A percentile compares a stretch with the other conserved stretches of the same genome.
These are phyloP conservation scores for Sclerotinia borealis DNA, from an alignment of 2,329 filamentous ascomycete species.

Conservation along the genomic window DNA sequence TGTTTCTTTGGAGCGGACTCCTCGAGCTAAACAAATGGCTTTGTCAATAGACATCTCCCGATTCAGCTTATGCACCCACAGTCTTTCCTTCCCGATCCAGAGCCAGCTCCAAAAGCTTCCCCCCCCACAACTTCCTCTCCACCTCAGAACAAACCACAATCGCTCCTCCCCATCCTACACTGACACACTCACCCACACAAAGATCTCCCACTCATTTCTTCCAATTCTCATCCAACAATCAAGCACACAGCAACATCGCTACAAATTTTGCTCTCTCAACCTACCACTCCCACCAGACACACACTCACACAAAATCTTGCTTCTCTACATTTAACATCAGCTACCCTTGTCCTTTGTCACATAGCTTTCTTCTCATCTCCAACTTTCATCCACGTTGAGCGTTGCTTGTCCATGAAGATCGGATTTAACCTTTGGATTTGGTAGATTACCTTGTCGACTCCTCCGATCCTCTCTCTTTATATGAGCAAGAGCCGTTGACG, in stretches of 20 bases:
- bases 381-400: background rate
- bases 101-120: background rate
- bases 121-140: background rate
- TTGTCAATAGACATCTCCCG: background rate
- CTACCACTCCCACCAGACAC: background rate
- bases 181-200: background rate
- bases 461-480: background rate
- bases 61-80: background rate
- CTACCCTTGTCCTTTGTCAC: background rate
- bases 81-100: background rate
- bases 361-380: background rate
- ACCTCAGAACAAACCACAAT: background rate
- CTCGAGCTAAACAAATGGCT: background rate
- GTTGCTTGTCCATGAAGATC: background rate
- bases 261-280: constrained; percentile 12
- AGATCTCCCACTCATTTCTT: background rate
- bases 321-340: constrained; percentile 1
- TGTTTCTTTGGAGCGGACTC: background rate
- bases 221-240: background rate
- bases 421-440: background rate
- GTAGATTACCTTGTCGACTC: background rate
- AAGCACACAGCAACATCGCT: constrained; percentile 13
- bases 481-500: background rate
- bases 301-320: constrained; percentile 1
- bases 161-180: background rate